Evolutionary conservation across 1,284 basidiomycete species (phyloP).

Genomic region (Earliella scabrosa): DNA sequence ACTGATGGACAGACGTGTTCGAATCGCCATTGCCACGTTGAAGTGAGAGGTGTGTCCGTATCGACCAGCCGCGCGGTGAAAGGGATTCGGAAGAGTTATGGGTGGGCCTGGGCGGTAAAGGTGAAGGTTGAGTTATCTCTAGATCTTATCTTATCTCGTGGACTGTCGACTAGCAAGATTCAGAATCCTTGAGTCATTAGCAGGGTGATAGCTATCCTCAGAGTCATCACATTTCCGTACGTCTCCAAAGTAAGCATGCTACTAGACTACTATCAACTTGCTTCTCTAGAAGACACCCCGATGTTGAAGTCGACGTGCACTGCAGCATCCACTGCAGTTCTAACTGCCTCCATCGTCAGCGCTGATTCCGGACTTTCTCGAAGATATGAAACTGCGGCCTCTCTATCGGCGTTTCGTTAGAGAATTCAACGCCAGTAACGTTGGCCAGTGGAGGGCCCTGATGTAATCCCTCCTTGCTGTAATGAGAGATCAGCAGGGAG

Average conservation of each 20-base stretch:
- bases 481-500: no score
- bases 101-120: neutral
- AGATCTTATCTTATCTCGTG: constrained; percentile 8
- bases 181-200: no score
- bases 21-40: constrained; percentile 19
- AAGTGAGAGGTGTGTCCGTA: no score
- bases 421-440: constrained; percentile 28
- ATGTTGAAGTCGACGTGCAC: no score
- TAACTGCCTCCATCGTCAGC: neutral
- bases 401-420: constrained; percentile 26
- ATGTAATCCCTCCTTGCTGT: constrained; percentile 29
- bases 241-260: no score
- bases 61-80: no score
- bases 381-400: constrained; percentile 29
- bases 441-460: constrained; percentile 28
- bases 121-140: no score
- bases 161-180: no score
- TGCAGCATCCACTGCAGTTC: no score
- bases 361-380: constrained; percentile 21
- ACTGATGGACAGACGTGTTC: constrained; percentile 23
- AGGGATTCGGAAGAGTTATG: neutral
- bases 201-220: no score
- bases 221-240: no score
- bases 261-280: neutral
- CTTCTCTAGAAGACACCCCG: neutral